A percentile compares a stretch with the other conserved stretches of the same genome.
phyloP scores from a whole-genome alignment of 2,329 filamentous ascomycete species.

The Sordariomycetes sp. region DNA sequence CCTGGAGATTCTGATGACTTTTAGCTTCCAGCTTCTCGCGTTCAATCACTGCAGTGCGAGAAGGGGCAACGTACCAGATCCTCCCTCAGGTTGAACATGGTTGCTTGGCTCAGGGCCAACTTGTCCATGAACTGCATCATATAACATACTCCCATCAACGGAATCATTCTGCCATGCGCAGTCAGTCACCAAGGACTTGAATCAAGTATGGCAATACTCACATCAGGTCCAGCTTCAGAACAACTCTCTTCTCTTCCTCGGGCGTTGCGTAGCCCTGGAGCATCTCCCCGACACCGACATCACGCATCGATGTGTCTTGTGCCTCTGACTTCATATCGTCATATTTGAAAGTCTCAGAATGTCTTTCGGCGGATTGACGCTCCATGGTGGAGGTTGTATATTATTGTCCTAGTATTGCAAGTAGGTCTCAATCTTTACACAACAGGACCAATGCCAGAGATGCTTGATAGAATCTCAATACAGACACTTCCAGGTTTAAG shows the following conservation, averaged over 20 bases:
- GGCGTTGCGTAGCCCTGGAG: not conserved
- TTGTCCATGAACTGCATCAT: conserved; percentile 1
- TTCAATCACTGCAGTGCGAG: not conserved
- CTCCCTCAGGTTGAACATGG: not conserved
- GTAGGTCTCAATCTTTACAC: no score
- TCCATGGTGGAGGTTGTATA: no score
- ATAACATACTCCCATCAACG: not conserved
- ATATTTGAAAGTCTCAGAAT: no score
- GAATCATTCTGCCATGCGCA: not conserved
- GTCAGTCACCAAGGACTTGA: not conserved
- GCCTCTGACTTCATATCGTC: no score
- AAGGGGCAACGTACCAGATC: not conserved
- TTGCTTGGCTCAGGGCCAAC: not conserved
- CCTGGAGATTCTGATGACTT: no score
- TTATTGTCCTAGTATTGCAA: no score
- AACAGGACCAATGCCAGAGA: no score
- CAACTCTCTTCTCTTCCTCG: not conserved
- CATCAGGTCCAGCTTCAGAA: not conserved
- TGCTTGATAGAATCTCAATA: no score
- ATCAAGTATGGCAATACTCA: not conserved
- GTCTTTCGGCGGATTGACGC: no score
- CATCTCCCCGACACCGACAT: not conserved
- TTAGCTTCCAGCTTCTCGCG: no score
- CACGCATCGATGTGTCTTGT: not conserved
- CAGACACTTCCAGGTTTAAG: no score